These are phyloP conservation scores for Chalciporus piperatus DNA, from an alignment of 768 basidiomycete species.

Conservation along the genomic window DNA sequence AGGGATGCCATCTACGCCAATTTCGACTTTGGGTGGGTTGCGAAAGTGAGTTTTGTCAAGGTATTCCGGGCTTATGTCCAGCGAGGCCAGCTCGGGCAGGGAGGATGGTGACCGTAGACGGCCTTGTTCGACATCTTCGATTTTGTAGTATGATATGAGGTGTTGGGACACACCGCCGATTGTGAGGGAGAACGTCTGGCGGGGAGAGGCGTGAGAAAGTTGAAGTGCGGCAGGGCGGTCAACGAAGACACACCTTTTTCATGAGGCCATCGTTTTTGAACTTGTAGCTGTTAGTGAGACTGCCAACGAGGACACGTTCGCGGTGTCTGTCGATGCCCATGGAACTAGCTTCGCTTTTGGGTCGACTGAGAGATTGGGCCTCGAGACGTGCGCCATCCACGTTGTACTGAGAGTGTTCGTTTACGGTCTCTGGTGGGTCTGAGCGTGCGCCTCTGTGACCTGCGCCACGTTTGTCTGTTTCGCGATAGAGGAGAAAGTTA, in stretches of 20 bases:
- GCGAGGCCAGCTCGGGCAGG: constrained; percentile 78
- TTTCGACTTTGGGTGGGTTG: constrained; percentile 84
- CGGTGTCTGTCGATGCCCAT: constrained; percentile 63
- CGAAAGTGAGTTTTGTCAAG: constrained; percentile 90
- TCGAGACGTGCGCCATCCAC: constrained; percentile 30
- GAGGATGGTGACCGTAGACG: constrained; percentile 86
- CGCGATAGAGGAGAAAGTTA: constrained; percentile 94
- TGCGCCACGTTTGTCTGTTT: constrained; percentile 81
- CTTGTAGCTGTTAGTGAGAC: constrained; percentile 89
- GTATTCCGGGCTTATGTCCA: constrained; percentile 86
- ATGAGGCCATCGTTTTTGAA: constrained; percentile 92
- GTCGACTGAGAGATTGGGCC: constrained; percentile 57
- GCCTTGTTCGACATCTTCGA: constrained; percentile 87
- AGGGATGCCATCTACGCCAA: constrained; percentile 78
- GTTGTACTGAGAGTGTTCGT: constrained; percentile 39
- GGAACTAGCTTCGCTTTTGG: constrained; percentile 50
- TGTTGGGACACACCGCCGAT: constrained; percentile 87
- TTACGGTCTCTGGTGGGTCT: constrained; percentile 38
- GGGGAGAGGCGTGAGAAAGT: constrained; percentile 29
- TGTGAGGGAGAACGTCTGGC: constrained; percentile 86
- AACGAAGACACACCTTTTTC: constrained; percentile 76
- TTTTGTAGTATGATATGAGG: constrained; percentile 91
- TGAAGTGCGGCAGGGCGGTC: constrained; percentile 1
- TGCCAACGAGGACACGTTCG: constrained; percentile 83
- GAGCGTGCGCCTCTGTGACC: constrained; percentile 54